These are phyloP conservation scores for Penicillium sp. DNA, from an alignment of 2,329 filamentous ascomycete species.

Conservation along the genomic window DNA sequence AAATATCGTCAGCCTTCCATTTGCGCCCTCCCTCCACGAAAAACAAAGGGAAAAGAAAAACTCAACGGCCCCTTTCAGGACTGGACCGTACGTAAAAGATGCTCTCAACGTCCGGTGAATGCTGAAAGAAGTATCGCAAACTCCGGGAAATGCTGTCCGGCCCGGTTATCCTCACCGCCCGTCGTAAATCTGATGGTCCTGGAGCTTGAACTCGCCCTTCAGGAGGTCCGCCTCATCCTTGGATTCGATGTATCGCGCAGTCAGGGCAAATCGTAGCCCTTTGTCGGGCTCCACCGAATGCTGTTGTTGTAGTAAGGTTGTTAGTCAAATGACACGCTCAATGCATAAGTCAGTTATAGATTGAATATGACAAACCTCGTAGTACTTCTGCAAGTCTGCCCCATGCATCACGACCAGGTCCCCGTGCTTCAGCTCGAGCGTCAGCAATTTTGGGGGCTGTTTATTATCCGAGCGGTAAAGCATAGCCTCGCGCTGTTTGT, in stretches of 20 bases:
- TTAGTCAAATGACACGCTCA: conserved; percentile 7
- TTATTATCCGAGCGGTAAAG: conserved; percentile 24
- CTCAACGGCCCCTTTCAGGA: not conserved
- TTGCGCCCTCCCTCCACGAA: not conserved
- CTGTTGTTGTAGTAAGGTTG: conserved; percentile 21
- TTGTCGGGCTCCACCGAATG: conserved; percentile 41
- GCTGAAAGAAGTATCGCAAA: not conserved
- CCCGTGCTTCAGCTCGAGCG: conserved; percentile 59
- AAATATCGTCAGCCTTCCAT: not conserved
- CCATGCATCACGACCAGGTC: conserved; percentile 66
- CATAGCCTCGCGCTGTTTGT: conserved; percentile 33
- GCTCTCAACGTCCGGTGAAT: not conserved
- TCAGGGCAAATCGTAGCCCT: conserved; percentile 45
- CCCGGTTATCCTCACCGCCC: conserved; percentile 31
- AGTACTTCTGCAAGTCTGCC: conserved; percentile 59
- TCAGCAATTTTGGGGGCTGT: conserved; percentile 40
- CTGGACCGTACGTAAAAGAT: not conserved
- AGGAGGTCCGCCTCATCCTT: conserved; percentile 28
- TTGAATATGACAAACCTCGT: conserved; percentile 48
- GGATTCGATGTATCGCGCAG: conserved; percentile 42
- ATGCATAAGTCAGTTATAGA: not conserved
- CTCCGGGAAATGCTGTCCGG: not conserved
- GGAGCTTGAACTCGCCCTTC: conserved; percentile 39
- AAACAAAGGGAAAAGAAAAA: not conserved
- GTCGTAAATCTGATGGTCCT: conserved; percentile 38